Percentiles rank a stretch among this genome's conserved stretches.
Conservation (phyloP, 257 asterid genomes). For the Penstemon davidsonii region DNA sequence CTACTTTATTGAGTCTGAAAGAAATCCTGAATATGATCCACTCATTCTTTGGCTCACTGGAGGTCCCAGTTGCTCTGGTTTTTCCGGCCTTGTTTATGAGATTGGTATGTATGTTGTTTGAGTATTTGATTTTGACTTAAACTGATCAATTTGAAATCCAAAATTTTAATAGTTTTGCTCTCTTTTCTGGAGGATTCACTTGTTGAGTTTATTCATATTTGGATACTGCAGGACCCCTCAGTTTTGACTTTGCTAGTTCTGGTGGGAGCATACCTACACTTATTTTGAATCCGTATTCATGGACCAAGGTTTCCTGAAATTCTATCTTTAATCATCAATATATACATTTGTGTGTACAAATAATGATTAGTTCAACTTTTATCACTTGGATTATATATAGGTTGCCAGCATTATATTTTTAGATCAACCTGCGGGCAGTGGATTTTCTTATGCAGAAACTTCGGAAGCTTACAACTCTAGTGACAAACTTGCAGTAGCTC, state of each 20-base stretch:
- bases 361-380: not conserved
- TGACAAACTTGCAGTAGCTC: conserved; percentile 22
- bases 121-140: too few relatives aligned
- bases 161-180: not conserved
- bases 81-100: conserved; percentile 28
- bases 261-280: conserved; percentile 39
- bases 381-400: conserved; percentile 7
- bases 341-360: too few relatives aligned
- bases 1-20: conserved; percentile 30
- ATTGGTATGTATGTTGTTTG: conserved; percentile 22
- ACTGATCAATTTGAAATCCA: not conserved
- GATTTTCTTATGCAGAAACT: conserved; percentile 40
- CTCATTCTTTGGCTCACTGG: conserved; percentile 36
- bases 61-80: conserved; percentile 32
- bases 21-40: conserved; percentile 25
- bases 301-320: conserved; percentile 46
- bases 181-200: not conserved
- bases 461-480: conserved; percentile 23
- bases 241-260: conserved; percentile 31
- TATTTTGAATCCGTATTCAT: conserved; percentile 40
- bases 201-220: not conserved
- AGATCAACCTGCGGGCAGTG: conserved; percentile 43
- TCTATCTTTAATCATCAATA: not conserved
- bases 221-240: conserved; percentile 39
- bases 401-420: conserved; percentile 34